A percentile compares a stretch with the other conserved stretches of the same genome.
Conservation (phyloP, 2,329 filamentous ascomycete species). For the Xylariaceae sp. region DNA sequence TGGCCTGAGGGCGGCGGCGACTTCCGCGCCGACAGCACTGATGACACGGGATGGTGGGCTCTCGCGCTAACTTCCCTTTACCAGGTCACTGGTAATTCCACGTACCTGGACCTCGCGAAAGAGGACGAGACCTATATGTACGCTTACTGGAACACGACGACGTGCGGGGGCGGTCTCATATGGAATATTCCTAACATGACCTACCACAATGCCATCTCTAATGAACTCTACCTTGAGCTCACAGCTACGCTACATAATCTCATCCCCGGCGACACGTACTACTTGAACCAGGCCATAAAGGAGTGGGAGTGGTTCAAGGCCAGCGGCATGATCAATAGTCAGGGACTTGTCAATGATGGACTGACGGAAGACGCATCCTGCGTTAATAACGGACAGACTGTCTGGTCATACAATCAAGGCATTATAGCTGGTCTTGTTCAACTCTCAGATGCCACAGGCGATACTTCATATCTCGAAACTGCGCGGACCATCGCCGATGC, state of each 20-base stretch:
- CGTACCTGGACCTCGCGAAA: slow-evolving; percentile 54
- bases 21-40: slow-evolving; percentile 50
- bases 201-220: slow-evolving; percentile 53
- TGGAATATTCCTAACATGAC: slow-evolving; percentile 52
- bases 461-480: slow-evolving; percentile 30
- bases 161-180: slow-evolving; percentile 51
- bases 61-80: slow-evolving; percentile 57
- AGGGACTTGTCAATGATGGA: slow-evolving; percentile 52
- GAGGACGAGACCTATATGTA: slow-evolving; percentile 57
- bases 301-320: slow-evolving; percentile 53
- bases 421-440: slow-evolving; percentile 65
- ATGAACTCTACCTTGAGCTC: slow-evolving; percentile 54
- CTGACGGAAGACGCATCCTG: slow-evolving; percentile 43
- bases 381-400: slow-evolving; percentile 39
- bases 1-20: slow-evolving; percentile 48
- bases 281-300: slow-evolving; percentile 48
- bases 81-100: slow-evolving; percentile 52
- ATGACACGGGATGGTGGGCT: slow-evolving; percentile 60
- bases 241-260: slow-evolving; percentile 53
- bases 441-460: slow-evolving; percentile 49
- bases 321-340: slow-evolving; percentile 49
- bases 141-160: slow-evolving; percentile 49
- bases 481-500: slow-evolving; percentile 41
- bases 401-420: slow-evolving; percentile 64
- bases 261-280: slow-evolving; percentile 44